A percentile compares a stretch with the other conserved stretches of the same genome.
Evolutionary conservation across 106 monocot genomes (phyloP).

Genomic region (Amphibolis antarctica): DNA sequence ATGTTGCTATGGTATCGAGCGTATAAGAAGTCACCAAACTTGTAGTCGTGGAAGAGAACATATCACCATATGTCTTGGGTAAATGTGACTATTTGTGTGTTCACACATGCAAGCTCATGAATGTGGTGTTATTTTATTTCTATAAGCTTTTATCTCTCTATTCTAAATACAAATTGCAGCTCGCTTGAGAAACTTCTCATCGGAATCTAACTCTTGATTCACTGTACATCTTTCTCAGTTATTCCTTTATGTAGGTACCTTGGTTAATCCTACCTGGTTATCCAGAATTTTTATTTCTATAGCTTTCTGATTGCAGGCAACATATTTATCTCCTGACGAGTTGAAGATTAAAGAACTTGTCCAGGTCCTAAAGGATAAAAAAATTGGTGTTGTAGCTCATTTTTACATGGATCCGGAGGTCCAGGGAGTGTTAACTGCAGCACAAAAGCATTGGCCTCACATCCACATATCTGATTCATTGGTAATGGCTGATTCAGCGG

Average conservation of each 20-base stretch:
- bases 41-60: no score
- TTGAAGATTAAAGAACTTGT: conserved; percentile 68
- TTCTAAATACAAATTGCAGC: no score
- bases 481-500: conserved; percentile 91
- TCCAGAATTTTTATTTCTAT: conserved; percentile 4
- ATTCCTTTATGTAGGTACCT: background rate
- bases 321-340: conserved; percentile 67
- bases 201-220: no score
- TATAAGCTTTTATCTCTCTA: no score
- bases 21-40: no score
- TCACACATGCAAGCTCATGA: no score
- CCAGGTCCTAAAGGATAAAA: conserved; percentile 62
- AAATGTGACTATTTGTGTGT: no score
- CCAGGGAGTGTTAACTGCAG: conserved; percentile 91
- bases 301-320: conserved; percentile 56
- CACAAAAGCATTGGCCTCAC: conserved; percentile 85
- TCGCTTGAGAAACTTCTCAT: no score
- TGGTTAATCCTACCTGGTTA: background rate
- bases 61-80: no score
- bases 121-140: no score
- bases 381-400: conserved; percentile 96
- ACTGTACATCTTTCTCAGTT: background rate
- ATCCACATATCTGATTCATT: conserved; percentile 97
- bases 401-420: conserved; percentile 99
- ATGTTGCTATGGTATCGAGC: no score